phyloP scores from a whole-genome alignment of 768 basidiomycete genomes.

The Phylloporus sp. region DNA sequence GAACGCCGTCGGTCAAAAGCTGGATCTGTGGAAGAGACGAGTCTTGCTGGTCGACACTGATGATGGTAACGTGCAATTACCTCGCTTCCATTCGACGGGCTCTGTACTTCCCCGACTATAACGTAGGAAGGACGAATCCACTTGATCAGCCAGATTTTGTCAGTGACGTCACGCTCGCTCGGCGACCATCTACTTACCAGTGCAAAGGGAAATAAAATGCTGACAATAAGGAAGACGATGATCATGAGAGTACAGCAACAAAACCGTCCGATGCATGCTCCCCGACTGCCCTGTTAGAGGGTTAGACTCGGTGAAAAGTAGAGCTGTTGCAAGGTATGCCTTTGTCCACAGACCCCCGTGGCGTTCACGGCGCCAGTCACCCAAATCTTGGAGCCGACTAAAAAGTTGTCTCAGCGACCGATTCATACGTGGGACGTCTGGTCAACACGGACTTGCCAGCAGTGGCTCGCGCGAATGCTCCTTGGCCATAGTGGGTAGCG shows the following conservation, averaged over 20 bases:
- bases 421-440: not conserved
- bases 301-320: not conserved
- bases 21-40: conserved; percentile 31
- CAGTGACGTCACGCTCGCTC: not conserved
- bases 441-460: conserved; percentile 27
- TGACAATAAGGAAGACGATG: conserved; percentile 55
- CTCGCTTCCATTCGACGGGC: conserved; percentile 37
- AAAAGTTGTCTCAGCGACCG: conserved; percentile 4
- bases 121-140: conserved; percentile 76
- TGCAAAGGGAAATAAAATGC: conserved; percentile 60
- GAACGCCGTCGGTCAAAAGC: conserved; percentile 39
- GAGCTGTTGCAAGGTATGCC: conserved; percentile 30
- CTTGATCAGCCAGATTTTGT: conserved; percentile 34
- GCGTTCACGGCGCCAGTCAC: conserved; percentile 50
- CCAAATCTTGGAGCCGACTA: conserved; percentile 33
- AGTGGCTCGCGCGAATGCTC: conserved; percentile 36
- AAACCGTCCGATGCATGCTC: conserved; percentile 60
- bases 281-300: conserved; percentile 49
- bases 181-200: conserved; percentile 43
- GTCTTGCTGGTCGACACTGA: conserved; percentile 17
- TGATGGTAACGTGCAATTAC: conserved; percentile 32
- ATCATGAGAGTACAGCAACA: conserved; percentile 73
- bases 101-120: conserved; percentile 44
- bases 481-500: conserved; percentile 36
- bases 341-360: conserved; percentile 67